Base-by-base conservation (phyloP, 176 grass and related monocot species). In the Raddia guianensis region DNA sequence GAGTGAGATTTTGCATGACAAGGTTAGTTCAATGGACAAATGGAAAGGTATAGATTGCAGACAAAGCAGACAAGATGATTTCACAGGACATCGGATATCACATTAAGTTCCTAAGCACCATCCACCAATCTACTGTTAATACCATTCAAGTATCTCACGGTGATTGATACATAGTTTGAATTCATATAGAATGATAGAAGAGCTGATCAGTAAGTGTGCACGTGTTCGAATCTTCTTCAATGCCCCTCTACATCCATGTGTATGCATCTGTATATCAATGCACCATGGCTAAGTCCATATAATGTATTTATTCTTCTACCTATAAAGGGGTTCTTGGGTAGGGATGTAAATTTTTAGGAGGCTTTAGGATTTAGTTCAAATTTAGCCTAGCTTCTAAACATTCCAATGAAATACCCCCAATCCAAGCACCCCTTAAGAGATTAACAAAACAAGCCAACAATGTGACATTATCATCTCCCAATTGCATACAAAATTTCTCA, bases 1-100 rank as follows among this genome's bases (percentile, higher is more conserved):
- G 13, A 68, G 60, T 80, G 49, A 18, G 56, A 49, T 21, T 32
- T 70, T 68, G n/a, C 60, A 71, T 55, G 57, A 32, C 49, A 82
- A 77, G 65, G 60, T 35, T 79, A 47, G 10, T 63, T 72, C 27
- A 33, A 49, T 77, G 58, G 13, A 33, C 40, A 70, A 49, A 77
- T 16, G 45, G n/a, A 77, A 76, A 49, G 47, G 12, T 63, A 0
- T 50, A 77, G 14, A 37, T 19, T 63, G 0, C 35, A 77, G 14
- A 37, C 47, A 55, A 8, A 55, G 16, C 10, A 55, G 15, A 51
- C 20, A 15, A 5, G 47, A 71, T 71, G 46, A 9, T 71, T 45
- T 21, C 9, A 48, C 21, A 71, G 12, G 11, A 35, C 20, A 3
- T 32, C 58, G 1, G 20, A 78, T 18, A 52, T 34, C 46, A 32